Conservation (phyloP, 495 filamentous ascomycete genomes). For the Penicillium manginii region DNA sequence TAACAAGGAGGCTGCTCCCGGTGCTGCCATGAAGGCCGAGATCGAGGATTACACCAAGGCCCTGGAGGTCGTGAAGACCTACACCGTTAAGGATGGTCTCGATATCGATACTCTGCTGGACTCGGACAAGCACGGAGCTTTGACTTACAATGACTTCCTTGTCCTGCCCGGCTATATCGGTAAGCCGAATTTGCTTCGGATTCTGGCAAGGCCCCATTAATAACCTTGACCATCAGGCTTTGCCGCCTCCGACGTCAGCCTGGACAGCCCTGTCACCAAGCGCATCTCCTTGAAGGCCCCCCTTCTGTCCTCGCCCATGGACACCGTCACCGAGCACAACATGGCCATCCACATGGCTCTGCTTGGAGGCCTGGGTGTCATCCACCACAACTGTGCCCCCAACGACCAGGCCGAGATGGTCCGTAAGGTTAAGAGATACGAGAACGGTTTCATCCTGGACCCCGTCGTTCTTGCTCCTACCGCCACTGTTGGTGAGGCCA, state of each 20-base stretch:
- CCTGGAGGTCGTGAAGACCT: conserved; percentile 74
- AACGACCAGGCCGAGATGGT: conserved; percentile 99
- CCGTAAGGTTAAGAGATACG: conserved; percentile 96
- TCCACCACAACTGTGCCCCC: conserved; percentile 98
- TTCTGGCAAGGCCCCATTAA: conserved; percentile 12
- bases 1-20: conserved; percentile 60
- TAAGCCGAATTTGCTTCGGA: conserved; percentile 37
- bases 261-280: conserved; percentile 92
- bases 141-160: conserved; percentile 84
- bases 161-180: conserved; percentile 69
- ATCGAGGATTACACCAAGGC: conserved; percentile 66
- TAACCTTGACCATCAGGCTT: conserved; percentile 59
- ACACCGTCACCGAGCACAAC: conserved; percentile 97
- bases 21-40: conserved; percentile 49
- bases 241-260: conserved; percentile 82
- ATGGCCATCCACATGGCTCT: conserved; percentile 99
- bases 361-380: conserved; percentile 92
- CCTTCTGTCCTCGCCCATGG: conserved; percentile 97
- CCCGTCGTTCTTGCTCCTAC: conserved; percentile 87
- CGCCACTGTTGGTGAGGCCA: conserved; percentile 89
- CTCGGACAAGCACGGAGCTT: conserved; percentile 82
- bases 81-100: conserved; percentile 78
- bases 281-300: conserved; percentile 92
- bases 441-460: conserved; percentile 98
- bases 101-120: conserved; percentile 81